A percentile compares a stretch with the other conserved stretches of the same genome.
These are phyloP conservation scores for Ulota crispa DNA, from an alignment of 225 moss, liverwort and hornwort genomes.

Conservation along the genomic window DNA sequence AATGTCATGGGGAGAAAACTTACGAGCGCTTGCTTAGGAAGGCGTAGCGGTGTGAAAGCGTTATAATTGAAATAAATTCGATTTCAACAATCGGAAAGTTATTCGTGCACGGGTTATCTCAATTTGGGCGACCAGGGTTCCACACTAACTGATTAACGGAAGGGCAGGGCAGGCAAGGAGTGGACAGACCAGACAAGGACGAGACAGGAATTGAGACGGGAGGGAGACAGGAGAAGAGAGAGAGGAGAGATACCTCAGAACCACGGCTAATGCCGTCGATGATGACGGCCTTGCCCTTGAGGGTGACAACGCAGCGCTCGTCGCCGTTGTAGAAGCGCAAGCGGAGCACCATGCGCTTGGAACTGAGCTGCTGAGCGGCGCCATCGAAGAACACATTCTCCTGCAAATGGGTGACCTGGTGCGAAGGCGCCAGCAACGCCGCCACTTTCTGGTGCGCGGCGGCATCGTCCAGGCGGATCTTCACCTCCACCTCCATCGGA, in stretches of 20 bases:
- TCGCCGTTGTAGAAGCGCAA: conserved; percentile 84
- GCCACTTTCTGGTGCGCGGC: conserved; percentile 76
- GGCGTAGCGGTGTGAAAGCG: not conserved
- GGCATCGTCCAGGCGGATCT: conserved; percentile 70
- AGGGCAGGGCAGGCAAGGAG: not conserved
- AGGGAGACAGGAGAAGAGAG: too few species aligned
- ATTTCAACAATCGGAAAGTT: not conserved
- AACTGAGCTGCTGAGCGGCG: conserved; percentile 69
- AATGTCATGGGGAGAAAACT: not conserved
- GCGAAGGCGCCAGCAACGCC: conserved; percentile 57
- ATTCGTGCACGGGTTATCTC: not conserved
- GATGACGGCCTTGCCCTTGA: conserved; percentile 85
- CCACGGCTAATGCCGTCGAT: conserved; percentile 88
- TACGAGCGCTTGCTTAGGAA: not conserved
- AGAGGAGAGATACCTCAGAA: conserved; percentile 48
- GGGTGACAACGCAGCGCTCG: conserved; percentile 68
- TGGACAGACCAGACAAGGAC: not conserved
- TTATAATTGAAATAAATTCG: not conserved
- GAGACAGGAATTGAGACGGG: too few species aligned
- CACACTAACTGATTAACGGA: too few species aligned
- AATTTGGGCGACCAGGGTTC: not conserved
- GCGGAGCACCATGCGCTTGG: conserved; percentile 70
- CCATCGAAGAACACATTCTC: conserved; percentile 98
- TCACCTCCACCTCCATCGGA: conserved; percentile 90
- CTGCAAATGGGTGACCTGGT: conserved; percentile 76